Base-by-base conservation (phyloP, 257 asterid genomes). In the Striga asiatica region DNA sequence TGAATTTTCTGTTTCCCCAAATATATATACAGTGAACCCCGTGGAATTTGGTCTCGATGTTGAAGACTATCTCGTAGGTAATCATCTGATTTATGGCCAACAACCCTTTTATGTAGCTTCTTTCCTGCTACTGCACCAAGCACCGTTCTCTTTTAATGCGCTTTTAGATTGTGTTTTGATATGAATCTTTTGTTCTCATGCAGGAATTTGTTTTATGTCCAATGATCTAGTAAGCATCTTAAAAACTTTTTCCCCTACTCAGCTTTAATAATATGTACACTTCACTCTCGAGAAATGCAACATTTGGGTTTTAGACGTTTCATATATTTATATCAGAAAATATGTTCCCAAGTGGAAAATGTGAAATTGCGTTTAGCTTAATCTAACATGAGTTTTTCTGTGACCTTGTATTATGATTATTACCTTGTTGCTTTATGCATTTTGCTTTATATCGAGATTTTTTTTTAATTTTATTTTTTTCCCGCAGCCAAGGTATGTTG, bases 121-220 rank as follows among this genome's bases (percentile, higher is more conserved):
- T n/a, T n/a, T n/a, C n/a, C n/a, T n/a, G n/a, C n/a, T n/a, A n/a
- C n/a, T n/a, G n/a, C n/a, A n/a, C n/a, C 16, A 29, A 28, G 10
- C 2, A 6, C 37, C 54, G 18, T 39, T 20, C 37, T 14, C 6
- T 20, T 59, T 3, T 39, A 23, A 10, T 42, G 17, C 43, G 42
- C 28, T 34, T 56, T 18, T 13, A 25, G 49, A 19, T 9, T 7
- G n/a, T 59, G 13, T 46, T 45, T 20, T 62, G 55, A 71, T 54
- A 14, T 22, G 18, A 41, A 21, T 27, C 17, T 39, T 28, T 56
- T 70, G 35, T 68, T 43, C 28, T 23, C 37, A 1, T 71, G 80
- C 94, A 92, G 98, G 98, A 66, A 76, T 92, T 68, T 92, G 97
- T 74, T 88, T 88, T 38, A 84, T 84, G 94, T 88, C 98, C 57